Base-by-base conservation (phyloP, 345 rosid genomes). In the Pugionium cornutum region DNA sequence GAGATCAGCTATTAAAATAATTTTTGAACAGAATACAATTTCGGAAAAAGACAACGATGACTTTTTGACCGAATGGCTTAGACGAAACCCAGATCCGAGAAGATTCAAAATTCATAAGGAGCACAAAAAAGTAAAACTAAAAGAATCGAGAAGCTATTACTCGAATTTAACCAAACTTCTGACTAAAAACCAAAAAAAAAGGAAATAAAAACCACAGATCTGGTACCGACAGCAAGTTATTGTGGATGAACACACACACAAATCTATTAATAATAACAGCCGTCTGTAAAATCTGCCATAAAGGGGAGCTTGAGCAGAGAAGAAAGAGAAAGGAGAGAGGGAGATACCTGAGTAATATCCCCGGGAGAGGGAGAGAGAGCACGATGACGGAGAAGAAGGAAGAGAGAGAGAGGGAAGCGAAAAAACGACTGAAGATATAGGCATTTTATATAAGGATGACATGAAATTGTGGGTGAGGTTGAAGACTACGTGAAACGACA, bases 401-500 rank as follows among this genome's bases (percentile, higher is more conserved):
- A 44, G 1, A 59, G 56, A 39, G 30, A 30, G 36, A 63, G 57
- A 59, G 52, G 58, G 72, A 64, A 62, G 61, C 80, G 85, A 74
- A 66, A 51, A 53, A 61, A 67, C 75, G 67, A 54, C 65, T 42
- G 67, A 63, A 42, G 67, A 43, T 42, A 50, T 8, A 57, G 44
- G 53, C 76, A 55, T 28, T 64, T 55, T 71, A 64, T 72, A 71
- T n/a, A 55, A 39, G 75, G 69, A 46, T 46, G 74, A 45, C 43
- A 44, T 4, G 30, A 62, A 62, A 64, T 64, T 64, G 64, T 56
- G 70, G 52, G 70, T 56, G 75, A 56, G 70, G 70, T 72, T 56
- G 70, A 72, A 56, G 76, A 72, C 70, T 5, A 64, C 70, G 0
- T 29, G 29, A 57, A 58, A 58, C 67, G 82, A 32, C 9, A 75